Evolutionary conservation across 176 grass and related monocot genomes (phyloP).

Genomic region (Eremochloa ophiuroides): DNA sequence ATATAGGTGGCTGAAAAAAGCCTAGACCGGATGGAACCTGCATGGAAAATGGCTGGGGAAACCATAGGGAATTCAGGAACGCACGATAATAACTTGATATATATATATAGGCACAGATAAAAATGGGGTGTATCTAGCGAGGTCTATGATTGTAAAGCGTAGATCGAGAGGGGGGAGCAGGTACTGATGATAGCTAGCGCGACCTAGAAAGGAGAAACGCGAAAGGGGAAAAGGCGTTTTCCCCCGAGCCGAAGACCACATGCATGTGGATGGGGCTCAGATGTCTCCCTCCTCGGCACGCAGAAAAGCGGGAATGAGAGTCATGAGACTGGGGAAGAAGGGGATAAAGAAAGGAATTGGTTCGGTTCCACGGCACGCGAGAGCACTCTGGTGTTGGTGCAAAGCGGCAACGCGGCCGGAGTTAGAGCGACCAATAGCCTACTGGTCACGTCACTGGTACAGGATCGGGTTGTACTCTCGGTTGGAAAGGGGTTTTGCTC

Average conservation of each 20-base stretch:
- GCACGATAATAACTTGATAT: too few species aligned
- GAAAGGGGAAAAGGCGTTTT: conserved; percentile 22
- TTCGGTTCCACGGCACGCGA: neutral
- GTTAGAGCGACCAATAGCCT: too few species aligned
- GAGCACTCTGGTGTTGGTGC: neutral
- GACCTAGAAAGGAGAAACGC: conserved; percentile 39
- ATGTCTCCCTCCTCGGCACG: conserved; percentile 21
- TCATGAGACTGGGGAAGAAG: neutral
- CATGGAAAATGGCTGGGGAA: neutral
- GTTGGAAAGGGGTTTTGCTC: too few species aligned
- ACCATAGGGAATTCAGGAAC: neutral
- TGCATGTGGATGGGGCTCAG: conserved; percentile 39
- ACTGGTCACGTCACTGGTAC: neutral
- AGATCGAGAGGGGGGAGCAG: conserved; percentile 7
- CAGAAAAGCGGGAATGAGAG: neutral
- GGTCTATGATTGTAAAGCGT: conserved; percentile 39
- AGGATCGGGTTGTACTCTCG: too few species aligned
- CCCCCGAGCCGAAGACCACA: conserved; percentile 38
- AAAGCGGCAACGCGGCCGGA: neutral
- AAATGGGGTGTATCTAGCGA: neutral
- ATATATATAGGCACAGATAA: too few species aligned
- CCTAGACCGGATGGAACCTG: conserved; percentile 24
- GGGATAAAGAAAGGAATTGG: neutral
- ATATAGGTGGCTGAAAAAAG: conserved; percentile 9
- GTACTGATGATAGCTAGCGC: conserved; percentile 28